Percentiles rank a stretch among this genome's conserved stretches.
Conservation (phyloP, 2,329 filamentous ascomycete genomes). For the Fonsecaea pugnacius region DNA sequence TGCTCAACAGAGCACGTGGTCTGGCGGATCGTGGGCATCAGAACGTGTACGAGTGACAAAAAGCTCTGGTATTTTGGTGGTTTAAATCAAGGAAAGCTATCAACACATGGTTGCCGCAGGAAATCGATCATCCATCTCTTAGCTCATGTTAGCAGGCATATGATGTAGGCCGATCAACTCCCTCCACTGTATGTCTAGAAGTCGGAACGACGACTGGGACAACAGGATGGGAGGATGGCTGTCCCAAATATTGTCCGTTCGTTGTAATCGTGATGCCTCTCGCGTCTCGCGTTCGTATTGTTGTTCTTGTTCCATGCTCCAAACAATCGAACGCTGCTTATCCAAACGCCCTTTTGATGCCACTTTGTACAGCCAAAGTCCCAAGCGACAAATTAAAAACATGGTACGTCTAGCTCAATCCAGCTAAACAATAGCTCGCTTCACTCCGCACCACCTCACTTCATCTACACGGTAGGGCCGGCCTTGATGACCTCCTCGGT, state of each 20-base stretch:
- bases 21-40: neutral
- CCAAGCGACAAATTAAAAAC: conserved; percentile 16
- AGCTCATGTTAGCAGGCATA: conserved; percentile 32
- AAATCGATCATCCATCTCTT: conserved; percentile 20
- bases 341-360: conserved; percentile 30
- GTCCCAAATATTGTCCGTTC: conserved; percentile 36
- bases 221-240: conserved; percentile 17
- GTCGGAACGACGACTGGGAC: conserved; percentile 21
- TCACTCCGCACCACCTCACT: neutral
- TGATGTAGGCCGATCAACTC: conserved; percentile 19
- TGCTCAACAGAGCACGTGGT: neutral
- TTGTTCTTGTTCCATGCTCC: conserved; percentile 20
- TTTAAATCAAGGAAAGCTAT: conserved; percentile 12
- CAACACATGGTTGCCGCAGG: conserved; percentile 13
- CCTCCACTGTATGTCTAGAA: conserved; percentile 15
- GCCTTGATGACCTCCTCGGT: conserved; percentile 74
- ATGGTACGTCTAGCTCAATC: conserved; percentile 3
- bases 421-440: conserved; percentile 13
- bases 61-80: conserved; percentile 12
- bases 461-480: conserved; percentile 44
- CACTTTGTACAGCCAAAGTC: conserved; percentile 29
- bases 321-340: conserved; percentile 33
- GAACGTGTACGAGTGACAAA: neutral
- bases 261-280: conserved; percentile 37
- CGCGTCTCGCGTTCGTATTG: conserved; percentile 37